A percentile compares a stretch with the other conserved stretches of the same genome.
phyloP scores from a whole-genome alignment of 106 monocot genomes.

The Amphibolis antarctica region DNA sequence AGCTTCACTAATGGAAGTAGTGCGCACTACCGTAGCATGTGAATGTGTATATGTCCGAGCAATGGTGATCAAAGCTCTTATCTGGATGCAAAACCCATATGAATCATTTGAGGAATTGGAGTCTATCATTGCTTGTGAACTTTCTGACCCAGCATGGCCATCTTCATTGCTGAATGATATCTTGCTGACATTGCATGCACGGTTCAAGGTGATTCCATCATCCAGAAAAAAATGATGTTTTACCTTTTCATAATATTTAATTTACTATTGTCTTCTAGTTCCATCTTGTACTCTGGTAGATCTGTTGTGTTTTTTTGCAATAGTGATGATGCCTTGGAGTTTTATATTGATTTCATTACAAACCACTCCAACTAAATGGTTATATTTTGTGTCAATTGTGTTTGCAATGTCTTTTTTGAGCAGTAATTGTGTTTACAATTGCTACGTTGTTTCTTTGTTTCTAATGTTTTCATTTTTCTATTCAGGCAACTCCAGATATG shows the following conservation, averaged over 20 bases:
- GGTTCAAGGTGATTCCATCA: conserved; percentile 61
- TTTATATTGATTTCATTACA: too few relatives aligned
- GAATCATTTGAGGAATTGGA: conserved; percentile 88
- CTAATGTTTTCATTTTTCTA: conserved; percentile 3
- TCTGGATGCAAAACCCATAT: conserved; percentile 98
- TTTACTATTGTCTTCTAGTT: background rate
- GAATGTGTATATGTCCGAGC: conserved; percentile 98
- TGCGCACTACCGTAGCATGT: conserved; percentile 95
- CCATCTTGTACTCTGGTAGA: background rate
- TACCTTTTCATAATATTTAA: background rate
- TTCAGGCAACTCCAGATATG: conserved; percentile 97
- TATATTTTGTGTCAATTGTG: too few relatives aligned
- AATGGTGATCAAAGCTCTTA: conserved; percentile 93
- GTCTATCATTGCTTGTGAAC: conserved; percentile 86
- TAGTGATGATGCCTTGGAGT: background rate
- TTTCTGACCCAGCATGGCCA: conserved; percentile 94
- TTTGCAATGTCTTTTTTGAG: background rate
- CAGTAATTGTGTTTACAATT: too few relatives aligned
- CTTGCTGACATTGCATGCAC: conserved; percentile 89
- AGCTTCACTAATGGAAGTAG: conserved; percentile 98
- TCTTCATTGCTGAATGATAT: conserved; percentile 80
- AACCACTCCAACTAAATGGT: too few relatives aligned
- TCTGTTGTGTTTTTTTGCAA: background rate
- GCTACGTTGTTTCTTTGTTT: background rate
- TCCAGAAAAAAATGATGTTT: background rate